Base-by-base conservation (phyloP, 2,329 filamentous ascomycete genomes). In the Claviceps pazoutovae region DNA sequence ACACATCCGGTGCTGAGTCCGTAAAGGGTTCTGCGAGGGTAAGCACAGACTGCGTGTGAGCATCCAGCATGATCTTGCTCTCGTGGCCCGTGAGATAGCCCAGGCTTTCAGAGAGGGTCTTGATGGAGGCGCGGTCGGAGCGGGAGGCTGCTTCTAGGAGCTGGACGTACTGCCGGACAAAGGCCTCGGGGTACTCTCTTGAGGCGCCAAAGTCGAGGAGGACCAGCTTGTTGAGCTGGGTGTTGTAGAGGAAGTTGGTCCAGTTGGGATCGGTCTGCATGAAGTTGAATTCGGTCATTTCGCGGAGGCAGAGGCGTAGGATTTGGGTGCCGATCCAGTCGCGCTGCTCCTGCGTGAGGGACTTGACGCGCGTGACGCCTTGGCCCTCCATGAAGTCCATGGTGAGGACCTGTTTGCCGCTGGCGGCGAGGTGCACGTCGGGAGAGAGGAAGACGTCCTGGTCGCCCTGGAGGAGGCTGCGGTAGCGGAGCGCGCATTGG, bases 211-310 rank as follows among this genome's bases (percentile, higher is more conserved):
- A 98, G 68, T 98, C 94, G 50, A 98, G 82, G 1, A 98, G 79
- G 67, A 95, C 90, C 14, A 98, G 82, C 62, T 82, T 85, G 60
- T 81, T 72, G 4, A 76, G 80, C 19, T 72, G 60, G 1, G 81
- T 72, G 60, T 97, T 93, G 74, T 88, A 98, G 19, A 97, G 75
- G 67, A 98, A 98, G 68, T 98, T 98, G 37, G 91, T 97, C 93
- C 93, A 98, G 73, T 98, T 98, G 42, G 93, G 93, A 64, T 98
- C 93, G 5, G 93, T 98, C 71, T 98, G 93, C 93, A 98, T 98
- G 72, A 95, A 97, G 55, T 77, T 83, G 78, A 96, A 97, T 68
- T 95, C 88, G 57, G 84, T 84, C 59, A 97, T 91, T 70, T 97
- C 93, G 53, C 90, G 84, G 41, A 97, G 77, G 64, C 89, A 97